Conservation (phyloP, 2,329 filamentous ascomycete genomes). For the Chaetothyriales sp. region DNA sequence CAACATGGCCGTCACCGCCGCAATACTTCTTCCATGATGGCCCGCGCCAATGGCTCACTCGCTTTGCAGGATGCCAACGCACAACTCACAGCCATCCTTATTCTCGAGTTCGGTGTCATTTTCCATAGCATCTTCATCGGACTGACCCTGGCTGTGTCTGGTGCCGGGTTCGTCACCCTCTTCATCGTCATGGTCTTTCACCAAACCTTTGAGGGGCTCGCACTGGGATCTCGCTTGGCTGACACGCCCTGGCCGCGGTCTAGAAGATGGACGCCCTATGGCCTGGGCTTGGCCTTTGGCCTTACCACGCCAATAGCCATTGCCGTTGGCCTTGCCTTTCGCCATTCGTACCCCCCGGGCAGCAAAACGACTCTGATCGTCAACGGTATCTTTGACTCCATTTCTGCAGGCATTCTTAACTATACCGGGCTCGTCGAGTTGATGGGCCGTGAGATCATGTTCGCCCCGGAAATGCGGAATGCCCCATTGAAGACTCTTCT, state of each 20-base stretch:
- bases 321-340: constrained; percentile 36
- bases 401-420: constrained; percentile 37
- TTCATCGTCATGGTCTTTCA: constrained; percentile 51
- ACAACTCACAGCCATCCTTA: constrained; percentile 29
- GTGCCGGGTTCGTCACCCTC: constrained; percentile 43
- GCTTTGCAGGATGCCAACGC: background rate
- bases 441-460: constrained; percentile 38
- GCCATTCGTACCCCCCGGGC: constrained; percentile 30
- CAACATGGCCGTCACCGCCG: background rate
- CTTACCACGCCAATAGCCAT: constrained; percentile 41
- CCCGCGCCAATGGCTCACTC: background rate
- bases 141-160: constrained; percentile 46
- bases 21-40: background rate
- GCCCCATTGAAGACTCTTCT: constrained; percentile 29
- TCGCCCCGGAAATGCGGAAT: constrained; percentile 33
- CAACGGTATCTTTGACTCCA: constrained; percentile 34
- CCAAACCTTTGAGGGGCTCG: constrained; percentile 50
- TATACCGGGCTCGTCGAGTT: constrained; percentile 40
- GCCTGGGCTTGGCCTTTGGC: constrained; percentile 36
- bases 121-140: constrained; percentile 54
- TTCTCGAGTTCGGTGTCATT: constrained; percentile 47
- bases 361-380: constrained; percentile 32
- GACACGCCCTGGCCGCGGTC: constrained; percentile 35
- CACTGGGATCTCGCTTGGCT: constrained; percentile 47
- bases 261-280: constrained; percentile 36